Evolutionary conservation across 2,329 filamentous ascomycete genomes (phyloP), one percentile per base, ranked within the genome.

Genomic region (Aspergillus puulaauensis): DNA sequence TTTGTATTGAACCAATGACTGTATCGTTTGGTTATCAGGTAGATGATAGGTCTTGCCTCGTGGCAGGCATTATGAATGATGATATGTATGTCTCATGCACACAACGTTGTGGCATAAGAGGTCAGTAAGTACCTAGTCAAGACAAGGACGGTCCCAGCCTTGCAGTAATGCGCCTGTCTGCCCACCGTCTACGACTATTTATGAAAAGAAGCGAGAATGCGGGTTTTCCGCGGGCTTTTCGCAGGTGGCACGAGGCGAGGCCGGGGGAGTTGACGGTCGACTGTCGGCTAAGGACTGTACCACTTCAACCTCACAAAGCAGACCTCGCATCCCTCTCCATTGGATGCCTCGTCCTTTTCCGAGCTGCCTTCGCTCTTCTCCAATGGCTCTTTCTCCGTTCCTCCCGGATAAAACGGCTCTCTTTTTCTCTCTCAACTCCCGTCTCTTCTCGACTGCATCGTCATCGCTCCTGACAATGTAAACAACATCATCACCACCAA

Each of bases 1-100:
- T 49, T 51, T 61, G 54, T 61, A 59, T 61, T 31, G 59, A 59
- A 60, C 49, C 52, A 52, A 50, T 37, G 50, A 52, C 44, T 31
- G 50, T 57, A 53, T 44, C 46, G 50, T 56, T 31, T 53, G 51
- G 21, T 48, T 56, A 23, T 52, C 27, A 47, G 59, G 57, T 61
- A 61, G 56, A 59, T 55, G 57, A 48, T 61, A 58, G 52, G 52
- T 43, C 37, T 35, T 52, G 41, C 43, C 49, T 52, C 46, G 43
- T 46, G 53, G 15, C 43, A 53, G 44, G 24, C 50, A 40, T 33
- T 51, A 48, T 54, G 58, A 59, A 49, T 14, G 43, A 48, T 39
- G 45, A 54, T 53, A 57, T 52, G 41, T 58, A 57, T 52, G 41
- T 58, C 55, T 54, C 47, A 58, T 58, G 55, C 58, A 60, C 47